Conservation (phyloP, 169 alveolate genomes). For the Condylostoma magnum region DNA sequence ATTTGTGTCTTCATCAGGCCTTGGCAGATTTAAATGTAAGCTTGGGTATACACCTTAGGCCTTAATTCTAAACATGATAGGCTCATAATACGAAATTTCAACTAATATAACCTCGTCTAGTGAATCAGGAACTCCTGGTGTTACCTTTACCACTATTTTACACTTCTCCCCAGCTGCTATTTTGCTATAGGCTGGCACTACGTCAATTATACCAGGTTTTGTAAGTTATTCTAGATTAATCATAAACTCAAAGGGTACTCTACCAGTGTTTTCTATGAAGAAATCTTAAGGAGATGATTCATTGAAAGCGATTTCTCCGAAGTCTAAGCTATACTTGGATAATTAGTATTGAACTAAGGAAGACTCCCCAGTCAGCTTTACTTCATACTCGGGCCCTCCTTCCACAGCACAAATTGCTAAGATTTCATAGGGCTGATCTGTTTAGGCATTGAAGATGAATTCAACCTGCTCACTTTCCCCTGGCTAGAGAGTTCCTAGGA, state of each 20-base stretch:
- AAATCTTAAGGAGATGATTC: conserved; percentile 79
- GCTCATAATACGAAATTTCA: conserved; percentile 91
- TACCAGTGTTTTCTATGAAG: conserved; percentile 84
- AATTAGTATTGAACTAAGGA: conserved; percentile 76
- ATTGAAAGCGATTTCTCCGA: conserved; percentile 86
- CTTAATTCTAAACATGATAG: conserved; percentile 78
- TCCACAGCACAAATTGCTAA: conserved; percentile 88
- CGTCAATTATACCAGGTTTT: conserved; percentile 83
- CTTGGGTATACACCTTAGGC: conserved; percentile 91
- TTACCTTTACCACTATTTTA: conserved; percentile 76
- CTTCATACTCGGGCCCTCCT: conserved; percentile 94
- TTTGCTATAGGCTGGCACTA: conserved; percentile 80
- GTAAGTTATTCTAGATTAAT: conserved; percentile 74
- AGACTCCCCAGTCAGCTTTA: conserved; percentile 85
- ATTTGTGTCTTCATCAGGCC: conserved; percentile 68
- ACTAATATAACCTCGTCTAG: conserved; percentile 78
- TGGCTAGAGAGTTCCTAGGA: conserved; percentile 86
- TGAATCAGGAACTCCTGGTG: conserved; percentile 85
- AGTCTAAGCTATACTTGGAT: conserved; percentile 79
- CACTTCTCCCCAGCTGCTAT: conserved; percentile 86
- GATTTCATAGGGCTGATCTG: conserved; percentile 80
- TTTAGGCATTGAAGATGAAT: conserved; percentile 85
- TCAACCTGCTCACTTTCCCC: conserved; percentile 86
- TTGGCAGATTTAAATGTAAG: conserved; percentile 75
- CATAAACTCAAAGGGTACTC: conserved; percentile 88